phyloP scores from a whole-genome alignment of 306 rosid genomes.

The Cercis canadensis region DNA sequence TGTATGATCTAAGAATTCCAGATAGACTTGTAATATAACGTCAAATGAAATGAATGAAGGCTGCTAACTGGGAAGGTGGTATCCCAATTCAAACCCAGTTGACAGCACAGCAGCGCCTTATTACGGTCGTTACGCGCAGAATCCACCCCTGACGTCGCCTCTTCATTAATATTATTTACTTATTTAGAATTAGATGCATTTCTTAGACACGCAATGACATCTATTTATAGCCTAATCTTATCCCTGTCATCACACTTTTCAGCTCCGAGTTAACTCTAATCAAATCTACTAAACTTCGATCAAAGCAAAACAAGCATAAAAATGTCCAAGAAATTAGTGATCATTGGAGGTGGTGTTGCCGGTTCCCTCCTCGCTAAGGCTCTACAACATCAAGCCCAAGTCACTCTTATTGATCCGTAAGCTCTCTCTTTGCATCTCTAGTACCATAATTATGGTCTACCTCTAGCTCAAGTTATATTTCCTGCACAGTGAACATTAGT shows the following conservation, averaged over 20 bases:
- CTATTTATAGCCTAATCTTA: constrained; percentile 40
- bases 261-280: not conserved
- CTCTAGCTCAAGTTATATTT: constrained; percentile 4
- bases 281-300: not conserved
- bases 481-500: not conserved
- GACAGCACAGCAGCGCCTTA: constrained; percentile 31
- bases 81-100: not conserved
- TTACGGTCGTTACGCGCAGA: constrained; percentile 14
- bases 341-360: constrained; percentile 88
- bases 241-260: constrained; percentile 23
- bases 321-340: constrained; percentile 65
- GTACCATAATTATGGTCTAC: not conserved
- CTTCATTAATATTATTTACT: constrained; percentile 24
- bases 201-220: constrained; percentile 44
- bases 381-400: constrained; percentile 57
- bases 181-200: not conserved
- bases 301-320: not conserved
- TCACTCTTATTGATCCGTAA: constrained; percentile 82
- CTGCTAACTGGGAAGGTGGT: constrained; percentile 15
- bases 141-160: constrained; percentile 24
- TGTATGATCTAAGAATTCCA: too few species aligned
- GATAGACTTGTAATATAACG: too few species aligned
- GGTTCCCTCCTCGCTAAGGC: constrained; percentile 72
- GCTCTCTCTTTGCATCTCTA: constrained; percentile 28
- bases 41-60: not conserved